Evolutionary conservation across 2,329 filamentous ascomycete species (phyloP).

Genomic region (Lachnellula arida): DNA sequence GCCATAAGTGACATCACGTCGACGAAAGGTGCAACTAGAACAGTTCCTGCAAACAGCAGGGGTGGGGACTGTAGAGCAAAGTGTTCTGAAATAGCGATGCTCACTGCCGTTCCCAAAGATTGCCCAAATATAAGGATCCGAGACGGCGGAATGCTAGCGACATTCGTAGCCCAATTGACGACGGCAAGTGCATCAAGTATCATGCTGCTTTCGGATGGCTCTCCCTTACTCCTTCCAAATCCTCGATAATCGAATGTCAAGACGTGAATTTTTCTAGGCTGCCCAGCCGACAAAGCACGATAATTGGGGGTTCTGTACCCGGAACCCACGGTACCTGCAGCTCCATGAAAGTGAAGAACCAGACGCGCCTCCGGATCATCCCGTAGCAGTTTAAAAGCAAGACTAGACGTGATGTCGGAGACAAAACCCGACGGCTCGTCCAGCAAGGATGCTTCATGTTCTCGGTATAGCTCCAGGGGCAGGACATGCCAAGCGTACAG

Average conservation of each 20-base stretch:
- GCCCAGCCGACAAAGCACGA: constrained; percentile 67
- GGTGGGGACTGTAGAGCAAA: constrained; percentile 33
- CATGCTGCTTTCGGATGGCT: constrained; percentile 71
- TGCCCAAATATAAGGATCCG: constrained; percentile 82
- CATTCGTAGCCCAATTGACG: constrained; percentile 64
- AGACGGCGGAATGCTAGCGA: constrained; percentile 59
- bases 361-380: constrained; percentile 58
- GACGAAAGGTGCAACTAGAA: constrained; percentile 53
- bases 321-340: constrained; percentile 56
- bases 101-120: constrained; percentile 80
- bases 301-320: constrained; percentile 70
- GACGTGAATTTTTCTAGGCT: constrained; percentile 65
- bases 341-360: constrained; percentile 43
- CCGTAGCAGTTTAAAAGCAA: constrained; percentile 54
- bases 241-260: constrained; percentile 86
- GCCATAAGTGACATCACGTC: constrained; percentile 49
- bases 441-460: constrained; percentile 60
- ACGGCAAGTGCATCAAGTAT: constrained; percentile 72
- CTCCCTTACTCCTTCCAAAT: constrained; percentile 72
- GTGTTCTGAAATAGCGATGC: constrained; percentile 64
- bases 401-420: constrained; percentile 9
- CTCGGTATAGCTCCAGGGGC: constrained; percentile 68
- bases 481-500: constrained; percentile 88
- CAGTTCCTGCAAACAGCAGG: constrained; percentile 46
- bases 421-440: constrained; percentile 32